Percentiles rank a stretch among this genome's conserved stretches.
These are phyloP conservation scores for Populus pruinosa DNA, from an alignment of 345 rosid species.

Conservation along the genomic window DNA sequence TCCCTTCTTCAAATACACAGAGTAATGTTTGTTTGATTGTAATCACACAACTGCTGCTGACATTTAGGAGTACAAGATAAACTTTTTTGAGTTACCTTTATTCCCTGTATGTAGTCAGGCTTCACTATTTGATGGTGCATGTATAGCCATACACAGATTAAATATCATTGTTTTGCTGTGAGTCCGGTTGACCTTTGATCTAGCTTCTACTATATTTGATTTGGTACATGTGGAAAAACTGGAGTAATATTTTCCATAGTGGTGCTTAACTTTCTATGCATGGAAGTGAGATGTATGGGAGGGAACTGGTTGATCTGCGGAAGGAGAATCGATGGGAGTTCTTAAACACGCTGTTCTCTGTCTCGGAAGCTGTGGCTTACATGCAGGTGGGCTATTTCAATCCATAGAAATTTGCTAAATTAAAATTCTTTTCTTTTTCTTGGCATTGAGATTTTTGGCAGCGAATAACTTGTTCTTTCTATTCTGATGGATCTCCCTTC, in stretches of 20 bases:
- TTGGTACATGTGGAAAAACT: slow-evolving; percentile 18
- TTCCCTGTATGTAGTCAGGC: neutral
- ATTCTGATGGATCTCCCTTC: neutral
- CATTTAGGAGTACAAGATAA: neutral
- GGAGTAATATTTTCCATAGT: slow-evolving; percentile 32
- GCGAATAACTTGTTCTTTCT: neutral
- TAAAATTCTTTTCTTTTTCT: neutral
- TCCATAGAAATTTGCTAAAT: neutral
- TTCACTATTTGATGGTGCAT: neutral
- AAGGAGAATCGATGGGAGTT: slow-evolving; percentile 89
- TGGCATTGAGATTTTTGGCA: neutral
- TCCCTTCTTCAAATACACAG: neutral
- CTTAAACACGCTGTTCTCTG: slow-evolving; percentile 89
- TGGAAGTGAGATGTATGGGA: slow-evolving; percentile 87
- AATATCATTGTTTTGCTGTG: neutral
- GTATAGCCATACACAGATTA: neutral
- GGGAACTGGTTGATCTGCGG: slow-evolving; percentile 91
- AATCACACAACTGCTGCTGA: neutral
- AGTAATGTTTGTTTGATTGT: neutral
- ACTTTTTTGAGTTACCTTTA: neutral
- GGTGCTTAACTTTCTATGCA: slow-evolving; percentile 39
- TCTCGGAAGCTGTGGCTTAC: slow-evolving; percentile 92
- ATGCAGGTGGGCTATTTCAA: slow-evolving; percentile 57
- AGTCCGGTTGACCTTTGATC: neutral
- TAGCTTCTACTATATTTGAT: slow-evolving; percentile 5